Base-by-base conservation (phyloP, 495 filamentous ascomycete species). In the Penicillium simplicissimum region DNA sequence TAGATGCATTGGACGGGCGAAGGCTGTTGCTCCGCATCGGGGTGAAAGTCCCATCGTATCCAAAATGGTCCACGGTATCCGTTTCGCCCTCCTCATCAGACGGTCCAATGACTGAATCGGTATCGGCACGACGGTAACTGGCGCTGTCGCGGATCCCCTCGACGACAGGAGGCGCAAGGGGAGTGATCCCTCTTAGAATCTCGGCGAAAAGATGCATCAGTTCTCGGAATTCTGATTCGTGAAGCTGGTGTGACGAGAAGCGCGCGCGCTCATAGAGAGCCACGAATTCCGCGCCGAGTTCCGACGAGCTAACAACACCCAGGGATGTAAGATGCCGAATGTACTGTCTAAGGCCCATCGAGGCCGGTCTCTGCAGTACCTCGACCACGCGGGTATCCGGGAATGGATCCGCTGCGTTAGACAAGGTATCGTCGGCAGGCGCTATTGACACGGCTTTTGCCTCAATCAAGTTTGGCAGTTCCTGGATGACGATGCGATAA, bases 381-480 rank as follows among this genome's bases (percentile, higher is more conserved):
- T 84, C 86, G 13, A 93, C 86, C 13, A 88, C 85, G 13, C 84
- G 81, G 2, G 87, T 81, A 62, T 87, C 85, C 0, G 85, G 83
- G 55, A 79, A 83, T 6, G 77, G 74, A 58, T 67, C 31, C 4
- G 35, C 53, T 6, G 63, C 31, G 4, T 60, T 47, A 4, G 64
- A 36, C 6, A 65, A 62, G 10, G 77, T 58, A 4, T 81, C 79
- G 63, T 93, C 88, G 0, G 81, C 74, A 1, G 90, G 90, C 2
- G 91, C 91, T 40, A 95, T 81, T 1, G 92, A 90, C 13, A 95
- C 87, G 8, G 93, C 95, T 75, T 93, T 93, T 0, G 92, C 93
- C 74, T 98, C 95, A 59, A 98, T 92, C 23, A 98, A 80, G 67
- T 96, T 89, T 2, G 94, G 90, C 14, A 98, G 80, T 76, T 98